Conservation (phyloP, 345 rosid species). For the Brassica napus region DNA sequence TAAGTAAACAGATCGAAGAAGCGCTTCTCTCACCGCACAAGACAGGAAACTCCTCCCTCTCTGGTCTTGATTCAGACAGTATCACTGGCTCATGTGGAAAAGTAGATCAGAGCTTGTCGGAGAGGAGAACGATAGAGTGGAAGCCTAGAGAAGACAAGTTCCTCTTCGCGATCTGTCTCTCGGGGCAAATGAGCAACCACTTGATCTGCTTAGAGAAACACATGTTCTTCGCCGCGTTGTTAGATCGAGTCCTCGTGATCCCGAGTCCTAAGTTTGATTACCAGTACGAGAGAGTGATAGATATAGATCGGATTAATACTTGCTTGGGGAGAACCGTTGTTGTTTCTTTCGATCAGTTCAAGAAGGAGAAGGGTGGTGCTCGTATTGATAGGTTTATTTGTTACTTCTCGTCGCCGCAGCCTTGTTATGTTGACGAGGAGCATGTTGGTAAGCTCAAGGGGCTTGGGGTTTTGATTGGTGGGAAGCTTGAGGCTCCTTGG, state of each 20-base stretch:
- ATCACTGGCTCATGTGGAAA: neutral
- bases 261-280: conserved; percentile 80
- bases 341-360: conserved; percentile 68
- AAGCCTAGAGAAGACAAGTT: conserved; percentile 68
- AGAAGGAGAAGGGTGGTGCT: conserved; percentile 19
- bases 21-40: conserved; percentile 59
- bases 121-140: conserved; percentile 70
- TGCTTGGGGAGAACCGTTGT: conserved; percentile 79
- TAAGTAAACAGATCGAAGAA: conserved; percentile 67
- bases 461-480: conserved; percentile 66
- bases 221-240: conserved; percentile 84
- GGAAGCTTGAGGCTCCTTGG: conserved; percentile 81
- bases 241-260: conserved; percentile 70
- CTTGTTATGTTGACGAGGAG: conserved; percentile 79
- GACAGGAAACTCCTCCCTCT: conserved; percentile 37
- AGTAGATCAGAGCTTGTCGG: conserved; percentile 49
- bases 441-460: conserved; percentile 75
- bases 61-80: neutral
- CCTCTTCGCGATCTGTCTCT: conserved; percentile 76
- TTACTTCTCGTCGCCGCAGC: conserved; percentile 71
- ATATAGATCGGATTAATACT: conserved; percentile 62
- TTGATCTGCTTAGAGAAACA: conserved; percentile 94
- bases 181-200: conserved; percentile 96
- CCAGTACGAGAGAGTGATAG: conserved; percentile 69
- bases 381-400: conserved; percentile 68